Percentiles rank a stretch among this genome's conserved stretches.
Evolutionary conservation across 2,329 filamentous ascomycete genomes (phyloP).

Genomic region (Cladophialophora immunda): DNA sequence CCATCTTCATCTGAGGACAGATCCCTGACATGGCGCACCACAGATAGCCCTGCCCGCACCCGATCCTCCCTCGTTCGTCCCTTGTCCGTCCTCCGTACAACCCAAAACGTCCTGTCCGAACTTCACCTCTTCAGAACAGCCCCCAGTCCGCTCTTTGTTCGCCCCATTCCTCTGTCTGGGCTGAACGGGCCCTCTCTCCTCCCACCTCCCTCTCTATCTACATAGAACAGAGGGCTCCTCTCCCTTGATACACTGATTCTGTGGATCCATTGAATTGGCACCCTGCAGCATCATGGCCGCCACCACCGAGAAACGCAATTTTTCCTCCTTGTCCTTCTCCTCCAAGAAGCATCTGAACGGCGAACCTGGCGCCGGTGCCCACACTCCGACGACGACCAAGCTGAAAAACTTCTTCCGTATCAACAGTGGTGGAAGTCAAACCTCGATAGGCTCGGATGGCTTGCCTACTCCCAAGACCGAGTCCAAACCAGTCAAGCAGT

Average conservation of each 20-base stretch:
- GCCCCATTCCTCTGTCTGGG: conserved; percentile 15
- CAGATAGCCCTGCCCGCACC: conserved; percentile 30
- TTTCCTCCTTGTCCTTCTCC: conserved; percentile 54
- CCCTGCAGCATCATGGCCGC: conserved; percentile 49
- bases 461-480: conserved; percentile 63
- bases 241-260: conserved; percentile 26
- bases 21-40: conserved; percentile 37
- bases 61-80: conserved; percentile 24
- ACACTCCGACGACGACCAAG: conserved; percentile 64
- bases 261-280: conserved; percentile 42
- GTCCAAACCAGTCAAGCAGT: conserved; percentile 76
- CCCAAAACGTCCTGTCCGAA: conserved; percentile 13
- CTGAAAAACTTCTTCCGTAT: conserved; percentile 77
- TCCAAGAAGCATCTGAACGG: conserved; percentile 56
- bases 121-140: conserved; percentile 11
- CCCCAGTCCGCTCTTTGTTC: conserved; percentile 9
- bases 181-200: conserved; percentile 1
- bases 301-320: conserved; percentile 57
- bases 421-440: conserved; percentile 62
- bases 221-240: not conserved
- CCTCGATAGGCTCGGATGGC: conserved; percentile 52
- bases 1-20: conserved; percentile 24
- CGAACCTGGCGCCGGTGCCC: conserved; percentile 52
- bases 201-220: not conserved
- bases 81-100: conserved; percentile 14